Base-by-base conservation (phyloP, 192 early-diverging fungal genomes). In the Entomortierella chlamydospora region DNA sequence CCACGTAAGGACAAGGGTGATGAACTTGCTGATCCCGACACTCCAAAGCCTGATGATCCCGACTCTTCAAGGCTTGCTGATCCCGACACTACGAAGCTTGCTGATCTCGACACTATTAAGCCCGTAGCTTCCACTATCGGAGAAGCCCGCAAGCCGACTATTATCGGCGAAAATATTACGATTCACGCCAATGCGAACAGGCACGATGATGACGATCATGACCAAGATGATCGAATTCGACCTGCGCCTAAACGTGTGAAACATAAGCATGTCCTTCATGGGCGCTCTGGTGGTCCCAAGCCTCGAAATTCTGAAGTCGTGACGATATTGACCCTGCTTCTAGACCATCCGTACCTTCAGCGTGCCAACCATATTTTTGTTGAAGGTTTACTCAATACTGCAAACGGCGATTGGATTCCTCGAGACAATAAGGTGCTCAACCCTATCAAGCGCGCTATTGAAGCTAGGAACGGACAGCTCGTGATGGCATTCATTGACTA, bases 401-500 rank as follows among this genome's bases (percentile, higher is more conserved):
- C 56, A 2, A 70, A 79, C 17, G 76, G 76, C 11, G 76, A 79
- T 45, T 79, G 76, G 76, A 79, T 79, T 28, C 76, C 76, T 23
- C 76, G 76, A 22, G 76, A 79, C 17, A 64, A 70, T n/a, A 53
- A 54, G 20, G 17, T 39, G 0, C 61, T 79, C 4, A 79, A 79
- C 33, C 76, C 76, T 10, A 79, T 79, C 43, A 63, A 64, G 33
- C 67, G 76, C 0, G 76, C 67, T 8, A 79, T 79, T 22, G 76
- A 79, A 18, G 52, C 67, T 13, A 65, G 68, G 43, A 70, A 79
- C n/a, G 68, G 56, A 1, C 28, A 33, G 18, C 56, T 79, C 15
- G 57, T 79, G 15, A 68, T 66, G 28, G 68, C 68, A 0, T 79
- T 79, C 25, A 57, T 79, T 30, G 76, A 79, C 2, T 79, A 79